Conservation (phyloP, 306 rosid species). For the Cucurbita ficifolia region DNA sequence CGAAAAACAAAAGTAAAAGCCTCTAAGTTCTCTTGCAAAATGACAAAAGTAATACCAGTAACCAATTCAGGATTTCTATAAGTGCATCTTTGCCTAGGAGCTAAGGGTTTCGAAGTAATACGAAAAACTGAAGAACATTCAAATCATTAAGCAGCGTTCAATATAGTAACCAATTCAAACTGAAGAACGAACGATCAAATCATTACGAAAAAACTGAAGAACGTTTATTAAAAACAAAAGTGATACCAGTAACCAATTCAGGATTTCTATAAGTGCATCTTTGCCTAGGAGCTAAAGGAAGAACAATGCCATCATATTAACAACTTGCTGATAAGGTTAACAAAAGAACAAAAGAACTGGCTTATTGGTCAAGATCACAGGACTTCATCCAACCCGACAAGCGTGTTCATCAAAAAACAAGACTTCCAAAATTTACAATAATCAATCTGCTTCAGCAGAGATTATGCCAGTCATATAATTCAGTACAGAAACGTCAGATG, state of each 20-base stretch:
- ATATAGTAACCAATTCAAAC: too few relatives aligned
- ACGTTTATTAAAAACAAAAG: too few relatives aligned
- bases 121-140: background rate
- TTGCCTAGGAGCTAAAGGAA: background rate
- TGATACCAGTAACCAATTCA: background rate
- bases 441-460: background rate
- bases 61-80: background rate
- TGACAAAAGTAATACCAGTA: background rate
- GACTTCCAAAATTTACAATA: slow-evolving; percentile 4
- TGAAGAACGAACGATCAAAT: too few relatives aligned
- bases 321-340: background rate
- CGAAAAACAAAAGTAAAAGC: too few relatives aligned
- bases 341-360: background rate
- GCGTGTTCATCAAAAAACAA: background rate
- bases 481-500: slow-evolving; percentile 6
- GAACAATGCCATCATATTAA: background rate
- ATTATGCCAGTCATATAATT: background rate
- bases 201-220: too few relatives aligned
- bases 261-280: background rate
- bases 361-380: background rate
- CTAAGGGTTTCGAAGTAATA: background rate
- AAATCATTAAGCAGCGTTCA: background rate
- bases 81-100: background rate
- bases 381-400: background rate
- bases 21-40: background rate